A percentile compares a stretch with the other conserved stretches of the same genome.
These are phyloP conservation scores for Leucogyrophana mollusca DNA, from an alignment of 768 basidiomycete species.

Conservation along the genomic window DNA sequence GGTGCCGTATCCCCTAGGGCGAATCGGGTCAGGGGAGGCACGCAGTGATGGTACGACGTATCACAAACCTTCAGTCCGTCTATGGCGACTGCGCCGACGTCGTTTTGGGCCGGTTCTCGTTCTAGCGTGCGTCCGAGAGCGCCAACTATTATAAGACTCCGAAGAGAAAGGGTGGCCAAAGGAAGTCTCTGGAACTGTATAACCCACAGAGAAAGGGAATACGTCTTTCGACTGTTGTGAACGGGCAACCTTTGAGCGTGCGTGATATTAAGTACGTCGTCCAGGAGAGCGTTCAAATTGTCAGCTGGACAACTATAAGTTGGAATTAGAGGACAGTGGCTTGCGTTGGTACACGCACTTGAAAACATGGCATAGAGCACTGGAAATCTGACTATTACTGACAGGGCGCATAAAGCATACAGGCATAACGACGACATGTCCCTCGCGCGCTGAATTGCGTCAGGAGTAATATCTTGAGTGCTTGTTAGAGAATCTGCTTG, in stretches of 20 bases:
- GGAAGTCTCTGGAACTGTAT: constrained; percentile 52
- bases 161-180: constrained; percentile 31
- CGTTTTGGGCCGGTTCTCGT: constrained; percentile 16
- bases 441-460: constrained; percentile 38
- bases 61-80: constrained; percentile 30
- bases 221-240: constrained; percentile 42
- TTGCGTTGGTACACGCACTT: constrained; percentile 43
- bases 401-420: constrained; percentile 49
- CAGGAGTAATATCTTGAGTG: constrained; percentile 22
- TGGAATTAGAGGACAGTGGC: too few species aligned
- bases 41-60: not conserved
- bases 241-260: constrained; percentile 32
- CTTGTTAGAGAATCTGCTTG: constrained; percentile 3
- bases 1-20: constrained; percentile 22
- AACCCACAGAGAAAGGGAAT: constrained; percentile 47
- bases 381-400: constrained; percentile 50
- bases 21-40: not conserved
- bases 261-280: constrained; percentile 44
- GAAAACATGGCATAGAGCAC: constrained; percentile 45
- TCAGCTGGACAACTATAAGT: constrained; percentile 29
- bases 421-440: constrained; percentile 50
- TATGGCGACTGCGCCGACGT: constrained; percentile 9
- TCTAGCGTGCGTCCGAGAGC: constrained; percentile 38
- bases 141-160: constrained; percentile 28
- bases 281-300: constrained; percentile 44